Conservation (phyloP, 352 stramenopile species). For the Phytophthora cactorum region DNA sequence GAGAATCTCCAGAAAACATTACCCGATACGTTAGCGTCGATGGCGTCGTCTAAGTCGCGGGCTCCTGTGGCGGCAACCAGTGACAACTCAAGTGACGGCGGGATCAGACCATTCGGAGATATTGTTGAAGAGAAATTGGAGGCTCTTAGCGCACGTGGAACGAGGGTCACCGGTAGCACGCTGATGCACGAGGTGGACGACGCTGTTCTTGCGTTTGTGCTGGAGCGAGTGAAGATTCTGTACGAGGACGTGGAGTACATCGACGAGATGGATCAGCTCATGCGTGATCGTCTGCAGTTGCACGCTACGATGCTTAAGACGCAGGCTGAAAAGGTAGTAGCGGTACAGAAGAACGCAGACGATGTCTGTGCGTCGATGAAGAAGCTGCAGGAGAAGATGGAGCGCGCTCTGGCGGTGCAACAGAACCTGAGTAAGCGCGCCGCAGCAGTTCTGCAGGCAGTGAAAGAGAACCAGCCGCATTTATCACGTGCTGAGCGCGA, state of each 20-base stretch:
- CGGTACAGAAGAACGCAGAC: constrained; percentile 46
- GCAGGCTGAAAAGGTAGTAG: constrained; percentile 51
- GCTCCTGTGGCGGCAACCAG: constrained; percentile 7
- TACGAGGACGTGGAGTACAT: constrained; percentile 83
- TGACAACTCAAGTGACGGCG: constrained; percentile 22
- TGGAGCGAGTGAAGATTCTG: constrained; percentile 78
- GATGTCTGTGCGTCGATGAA: constrained; percentile 43
- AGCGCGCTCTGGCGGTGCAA: constrained; percentile 66
- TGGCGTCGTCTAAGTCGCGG: constrained; percentile 46
- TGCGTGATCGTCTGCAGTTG: constrained; percentile 62
- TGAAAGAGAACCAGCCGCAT: constrained; percentile 85
- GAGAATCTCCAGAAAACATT: constrained; percentile 45
- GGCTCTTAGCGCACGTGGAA: constrained; percentile 55
- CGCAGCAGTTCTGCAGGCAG: constrained; percentile 73
- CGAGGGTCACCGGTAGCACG: constrained; percentile 70
- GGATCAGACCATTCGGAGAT: constrained; percentile 57
- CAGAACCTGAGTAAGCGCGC: constrained; percentile 80
- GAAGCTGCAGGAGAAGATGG: constrained; percentile 61
- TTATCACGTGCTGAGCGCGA: constrained; percentile 77
- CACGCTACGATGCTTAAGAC: constrained; percentile 66
- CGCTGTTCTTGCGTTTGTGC: constrained; percentile 72
- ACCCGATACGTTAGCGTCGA: constrained; percentile 58
- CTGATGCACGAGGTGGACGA: constrained; percentile 71
- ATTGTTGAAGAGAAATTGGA: constrained; percentile 74
- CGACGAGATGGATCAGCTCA: constrained; percentile 72